Base-by-base conservation (phyloP, 1,139 yeast genomes). In the Geotrichum phurueaensis region DNA sequence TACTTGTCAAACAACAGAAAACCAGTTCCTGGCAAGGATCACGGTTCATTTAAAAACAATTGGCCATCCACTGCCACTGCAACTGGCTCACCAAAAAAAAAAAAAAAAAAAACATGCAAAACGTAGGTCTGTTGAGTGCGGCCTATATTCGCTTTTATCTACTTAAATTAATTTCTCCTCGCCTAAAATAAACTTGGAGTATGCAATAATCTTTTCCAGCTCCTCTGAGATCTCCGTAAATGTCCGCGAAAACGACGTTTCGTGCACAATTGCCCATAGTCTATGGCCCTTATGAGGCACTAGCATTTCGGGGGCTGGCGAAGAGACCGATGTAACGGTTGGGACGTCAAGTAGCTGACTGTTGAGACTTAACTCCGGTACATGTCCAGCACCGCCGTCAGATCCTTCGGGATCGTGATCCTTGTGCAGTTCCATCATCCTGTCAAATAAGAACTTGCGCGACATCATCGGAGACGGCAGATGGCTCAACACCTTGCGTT, bases 211-310 rank as follows among this genome's bases (percentile, higher is more conserved):
- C 56, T 71, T 71, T 57, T 79, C 79, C 56, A 79, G 65, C 50
- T 77, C 80, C 59, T 76, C 77, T 0, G 81, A 74, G 22, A 79
- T 77, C 48, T 76, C 76, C 0, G 82, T 79, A 63, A 78, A 79
- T 0, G 83, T 79, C 57, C 78, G 73, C 1, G 82, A 75, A 67
- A 79, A 79, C 1, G 82, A 81, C 68, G 79, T 74, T 25, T 80
- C 81, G 64, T 80, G 83, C 27, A 80, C 77, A 58, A 77, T 77
- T 7, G 77, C 75, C 84, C 83, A 80, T 60, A 76, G 75, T 9
- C 53, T 39, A 20, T 53, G 60, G 9, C 53, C 58, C 23, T 58
- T 60, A 15, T 57, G 57, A 27, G 10, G 20, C 47, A 6, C 20
- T 1, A 39, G 20, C 20, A 18, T 22, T 10, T 4, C 47, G 18